Conservation (phyloP, 139 green algal species). For the Auxenochlorella protothecoides region DNA sequence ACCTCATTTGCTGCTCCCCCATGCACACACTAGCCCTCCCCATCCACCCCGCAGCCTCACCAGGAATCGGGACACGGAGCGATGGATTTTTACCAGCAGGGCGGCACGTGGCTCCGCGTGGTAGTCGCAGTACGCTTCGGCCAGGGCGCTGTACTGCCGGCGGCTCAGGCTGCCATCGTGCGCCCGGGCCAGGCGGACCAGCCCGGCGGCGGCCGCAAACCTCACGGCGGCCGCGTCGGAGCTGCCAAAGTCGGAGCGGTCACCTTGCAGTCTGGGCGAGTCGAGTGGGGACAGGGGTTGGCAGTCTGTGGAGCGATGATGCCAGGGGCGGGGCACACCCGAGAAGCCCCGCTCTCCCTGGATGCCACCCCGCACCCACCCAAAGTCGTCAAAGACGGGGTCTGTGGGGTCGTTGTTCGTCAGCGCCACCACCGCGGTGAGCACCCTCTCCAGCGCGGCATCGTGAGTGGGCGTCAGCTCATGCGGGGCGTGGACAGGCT, state of each 20-base stretch:
- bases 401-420: no score
- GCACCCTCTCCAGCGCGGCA: no score
- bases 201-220: conserved; percentile 29
- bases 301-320: neutral
- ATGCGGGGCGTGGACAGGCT: no score
- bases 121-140: neutral
- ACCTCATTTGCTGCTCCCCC: conserved; percentile 39
- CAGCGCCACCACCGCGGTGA: no score
- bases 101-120: conserved; percentile 9
- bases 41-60: no score
- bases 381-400: neutral
- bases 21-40: conserved; percentile 16
- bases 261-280: no score
- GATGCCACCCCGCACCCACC: neutral
- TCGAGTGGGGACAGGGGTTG: no score
- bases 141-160: conserved; percentile 35
- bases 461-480: no score
- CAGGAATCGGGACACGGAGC: neutral
- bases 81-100: conserved; percentile 18
- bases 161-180: conserved; percentile 37
- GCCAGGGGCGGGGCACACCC: neutral
- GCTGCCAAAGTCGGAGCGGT: neutral
- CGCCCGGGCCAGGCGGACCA: conserved; percentile 48
- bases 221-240: conserved; percentile 38
- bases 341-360: neutral